These are phyloP conservation scores for Daldinia sp. DNA, from an alignment of 2,329 filamentous ascomycete species.

Conservation along the genomic window DNA sequence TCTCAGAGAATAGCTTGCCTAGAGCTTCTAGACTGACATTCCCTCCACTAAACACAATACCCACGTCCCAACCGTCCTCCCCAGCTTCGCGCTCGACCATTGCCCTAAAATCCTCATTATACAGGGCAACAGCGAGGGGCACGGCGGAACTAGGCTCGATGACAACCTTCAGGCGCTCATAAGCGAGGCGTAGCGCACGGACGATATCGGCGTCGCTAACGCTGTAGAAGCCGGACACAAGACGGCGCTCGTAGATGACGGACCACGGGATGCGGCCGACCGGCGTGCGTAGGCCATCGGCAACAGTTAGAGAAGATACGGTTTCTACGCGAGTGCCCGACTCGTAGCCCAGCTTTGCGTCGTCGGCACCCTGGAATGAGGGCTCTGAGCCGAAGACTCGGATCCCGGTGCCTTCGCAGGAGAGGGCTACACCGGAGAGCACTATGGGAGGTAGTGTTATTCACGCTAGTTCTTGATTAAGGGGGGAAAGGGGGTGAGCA, in stretches of 20 bases:
- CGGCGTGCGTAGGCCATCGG: constrained; percentile 87
- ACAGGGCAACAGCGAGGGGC: constrained; percentile 82
- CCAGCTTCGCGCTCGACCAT: constrained; percentile 76
- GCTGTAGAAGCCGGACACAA: constrained; percentile 74
- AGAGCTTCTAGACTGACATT: constrained; percentile 66
- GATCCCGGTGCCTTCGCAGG: constrained; percentile 74
- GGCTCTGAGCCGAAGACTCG: constrained; percentile 90
- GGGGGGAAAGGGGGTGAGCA: neutral
- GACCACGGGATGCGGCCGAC: constrained; percentile 79
- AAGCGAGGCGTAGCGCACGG: constrained; percentile 76
- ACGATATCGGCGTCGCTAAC: constrained; percentile 86
- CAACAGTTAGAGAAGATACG: constrained; percentile 82
- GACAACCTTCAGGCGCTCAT: constrained; percentile 89
- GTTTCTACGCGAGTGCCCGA: constrained; percentile 68
- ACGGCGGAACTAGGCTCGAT: constrained; percentile 90
- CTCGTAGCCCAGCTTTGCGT: constrained; percentile 75
- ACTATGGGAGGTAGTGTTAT: constrained; percentile 50
- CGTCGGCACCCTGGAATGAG: constrained; percentile 81
- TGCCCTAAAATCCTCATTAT: constrained; percentile 81
- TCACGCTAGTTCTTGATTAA: neutral
- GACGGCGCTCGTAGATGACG: constrained; percentile 74
- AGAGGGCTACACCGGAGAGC: constrained; percentile 82
- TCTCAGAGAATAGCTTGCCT: constrained; percentile 57
- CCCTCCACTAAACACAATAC: constrained; percentile 67
- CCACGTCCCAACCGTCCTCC: constrained; percentile 75